phyloP scores from a whole-genome alignment of 805 yeast species.

The Naumovozyma castellii region DNA sequence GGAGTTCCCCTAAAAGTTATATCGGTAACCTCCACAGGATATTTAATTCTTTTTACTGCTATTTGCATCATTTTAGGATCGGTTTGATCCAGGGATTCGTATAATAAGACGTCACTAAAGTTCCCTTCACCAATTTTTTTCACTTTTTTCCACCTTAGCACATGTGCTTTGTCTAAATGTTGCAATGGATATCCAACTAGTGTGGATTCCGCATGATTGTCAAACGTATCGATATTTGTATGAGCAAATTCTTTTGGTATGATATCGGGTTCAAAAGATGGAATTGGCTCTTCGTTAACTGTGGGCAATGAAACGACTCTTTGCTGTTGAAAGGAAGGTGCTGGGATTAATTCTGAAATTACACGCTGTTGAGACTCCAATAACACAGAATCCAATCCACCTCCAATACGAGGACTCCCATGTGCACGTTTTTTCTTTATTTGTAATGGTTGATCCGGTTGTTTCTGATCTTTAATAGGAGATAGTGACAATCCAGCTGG shows the following conservation, averaged over 20 bases:
- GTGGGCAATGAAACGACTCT: conserved; percentile 22
- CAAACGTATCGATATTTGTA: too few species aligned
- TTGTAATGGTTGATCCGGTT: conserved; percentile 5
- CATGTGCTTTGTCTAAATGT: conserved; percentile 6
- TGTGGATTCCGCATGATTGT: conserved; percentile 6
- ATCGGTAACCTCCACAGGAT: conserved; percentile 25
- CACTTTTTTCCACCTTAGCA: conserved; percentile 29
- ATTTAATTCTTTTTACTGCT: conserved; percentile 62
- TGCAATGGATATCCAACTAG: conserved; percentile 15
- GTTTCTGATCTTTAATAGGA: conserved; percentile 2
- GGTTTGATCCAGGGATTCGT: conserved; percentile 24
- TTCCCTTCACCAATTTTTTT: conserved; percentile 55
- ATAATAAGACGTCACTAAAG: conserved; percentile 56
- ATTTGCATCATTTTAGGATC: conserved; percentile 26
- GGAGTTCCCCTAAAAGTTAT: conserved; percentile 23
- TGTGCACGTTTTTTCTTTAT: conserved; percentile 12
- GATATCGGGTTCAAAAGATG: not conserved
- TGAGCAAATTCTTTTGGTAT: not conserved
- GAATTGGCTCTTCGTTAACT: conserved; percentile 10
- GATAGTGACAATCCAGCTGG: conserved; percentile 9
- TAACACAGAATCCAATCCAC: conserved; percentile 3
- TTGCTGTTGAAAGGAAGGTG: conserved; percentile 12
- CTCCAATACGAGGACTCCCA: conserved; percentile 1
- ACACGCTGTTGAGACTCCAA: conserved; percentile 12
- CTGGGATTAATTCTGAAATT: conserved; percentile 20